A percentile compares a stretch with the other conserved stretches of the same genome.
Conservation (phyloP, 306 rosid genomes). For the Rosa chinensis region DNA sequence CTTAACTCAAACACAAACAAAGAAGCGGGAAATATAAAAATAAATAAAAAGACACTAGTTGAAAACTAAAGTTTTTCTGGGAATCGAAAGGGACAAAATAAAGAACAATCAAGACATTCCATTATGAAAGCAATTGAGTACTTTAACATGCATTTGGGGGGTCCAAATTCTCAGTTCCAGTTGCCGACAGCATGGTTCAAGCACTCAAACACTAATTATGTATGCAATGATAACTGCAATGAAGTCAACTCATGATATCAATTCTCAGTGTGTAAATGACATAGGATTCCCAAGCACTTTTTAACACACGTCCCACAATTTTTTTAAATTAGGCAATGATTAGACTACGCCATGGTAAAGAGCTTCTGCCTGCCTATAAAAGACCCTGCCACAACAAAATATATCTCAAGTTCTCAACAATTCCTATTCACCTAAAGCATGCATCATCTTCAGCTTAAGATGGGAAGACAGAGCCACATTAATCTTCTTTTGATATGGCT, state of each 20-base stretch:
- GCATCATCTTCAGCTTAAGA: slow-evolving; percentile 35
- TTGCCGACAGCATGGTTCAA: slow-evolving; percentile 42
- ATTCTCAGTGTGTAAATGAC: slow-evolving; percentile 29
- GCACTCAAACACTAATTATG: slow-evolving; percentile 50
- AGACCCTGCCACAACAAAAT: slow-evolving; percentile 24
- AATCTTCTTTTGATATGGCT: slow-evolving; percentile 49
- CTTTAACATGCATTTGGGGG: slow-evolving; percentile 19
- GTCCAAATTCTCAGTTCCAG: slow-evolving; percentile 22
- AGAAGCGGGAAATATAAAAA: not conserved
- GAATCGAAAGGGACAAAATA: not conserved
- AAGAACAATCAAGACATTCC: not conserved
- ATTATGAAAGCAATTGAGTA: not conserved
- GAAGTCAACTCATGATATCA: slow-evolving; percentile 62
- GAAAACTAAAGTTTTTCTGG: not conserved
- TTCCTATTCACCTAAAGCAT: slow-evolving; percentile 31
- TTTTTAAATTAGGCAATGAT: slow-evolving; percentile 53
- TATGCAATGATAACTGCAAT: slow-evolving; percentile 52
- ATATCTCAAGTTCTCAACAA: not conserved
- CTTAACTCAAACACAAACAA: not conserved
- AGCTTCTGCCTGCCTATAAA: slow-evolving; percentile 26
- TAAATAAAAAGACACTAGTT: too few species aligned
- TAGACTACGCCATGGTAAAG: slow-evolving; percentile 28
- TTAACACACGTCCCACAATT: slow-evolving; percentile 38
- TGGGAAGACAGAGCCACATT: slow-evolving; percentile 47
- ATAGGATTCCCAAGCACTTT: slow-evolving; percentile 64